A percentile compares a stretch with the other conserved stretches of the same genome.
phyloP scores from a whole-genome alignment of 805 yeast genomes.

The Yarrowia sp. region DNA sequence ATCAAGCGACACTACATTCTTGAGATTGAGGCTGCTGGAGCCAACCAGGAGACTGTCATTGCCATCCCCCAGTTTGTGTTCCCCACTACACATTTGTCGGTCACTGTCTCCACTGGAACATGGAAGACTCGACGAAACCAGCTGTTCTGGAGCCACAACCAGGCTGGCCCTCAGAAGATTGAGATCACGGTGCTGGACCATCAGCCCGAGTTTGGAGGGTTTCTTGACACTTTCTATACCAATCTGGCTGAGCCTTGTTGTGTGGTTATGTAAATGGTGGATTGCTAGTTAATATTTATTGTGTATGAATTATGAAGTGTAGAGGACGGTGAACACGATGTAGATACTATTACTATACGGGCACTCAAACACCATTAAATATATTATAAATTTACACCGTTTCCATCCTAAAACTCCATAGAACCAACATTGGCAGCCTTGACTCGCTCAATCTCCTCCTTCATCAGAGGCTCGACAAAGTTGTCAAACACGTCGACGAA shows the following conservation, averaged over 20 bases:
- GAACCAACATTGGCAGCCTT: constrained; percentile 55
- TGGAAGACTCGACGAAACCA: constrained; percentile 14
- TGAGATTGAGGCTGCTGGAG: constrained; percentile 50
- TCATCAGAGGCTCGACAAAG: constrained; percentile 64
- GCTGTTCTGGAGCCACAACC: constrained; percentile 25
- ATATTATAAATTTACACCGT: background rate
- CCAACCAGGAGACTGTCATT: constrained; percentile 10
- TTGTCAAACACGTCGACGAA: constrained; percentile 70
- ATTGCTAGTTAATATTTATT: background rate
- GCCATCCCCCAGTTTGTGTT: constrained; percentile 29
- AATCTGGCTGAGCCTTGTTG: constrained; percentile 40
- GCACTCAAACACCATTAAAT: constrained; percentile 5
- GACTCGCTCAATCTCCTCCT: constrained; percentile 57
- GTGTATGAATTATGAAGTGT: constrained; percentile 2
- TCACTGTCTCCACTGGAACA: constrained; percentile 9
- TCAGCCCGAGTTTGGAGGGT: constrained; percentile 25
- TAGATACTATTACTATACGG: too few relatives aligned
- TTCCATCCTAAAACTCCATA: constrained; percentile 40
- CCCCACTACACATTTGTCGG: constrained; percentile 10
- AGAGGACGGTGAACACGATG: too few relatives aligned
- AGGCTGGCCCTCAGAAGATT: constrained; percentile 39
- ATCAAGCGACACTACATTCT: constrained; percentile 57
- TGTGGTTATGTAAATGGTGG: constrained; percentile 37
- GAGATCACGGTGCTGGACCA: constrained; percentile 29
- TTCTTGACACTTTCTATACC: constrained; percentile 18